Evolutionary conservation across 139 green algal genomes (phyloP).

Genomic region (Tetradesmus lagerheimii): DNA sequence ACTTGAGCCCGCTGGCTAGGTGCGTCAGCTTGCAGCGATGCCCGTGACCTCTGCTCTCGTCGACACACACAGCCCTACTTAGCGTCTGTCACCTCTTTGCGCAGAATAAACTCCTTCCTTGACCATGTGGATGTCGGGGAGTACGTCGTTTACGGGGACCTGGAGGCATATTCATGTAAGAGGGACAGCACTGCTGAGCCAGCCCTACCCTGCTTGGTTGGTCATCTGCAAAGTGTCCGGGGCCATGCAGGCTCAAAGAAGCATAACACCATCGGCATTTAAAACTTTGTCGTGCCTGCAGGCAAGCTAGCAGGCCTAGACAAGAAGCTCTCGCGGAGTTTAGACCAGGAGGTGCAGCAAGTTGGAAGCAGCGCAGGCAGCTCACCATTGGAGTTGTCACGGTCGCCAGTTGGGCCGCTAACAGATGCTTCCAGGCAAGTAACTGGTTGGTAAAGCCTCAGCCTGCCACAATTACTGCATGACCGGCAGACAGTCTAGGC

Average conservation of each 20-base stretch:
- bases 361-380: slow-evolving; percentile 37
- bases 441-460: not conserved
- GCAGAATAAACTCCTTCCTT: slow-evolving; percentile 90
- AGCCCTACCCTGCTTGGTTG: not conserved
- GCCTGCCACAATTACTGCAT: not conserved
- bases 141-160: slow-evolving; percentile 86
- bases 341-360: slow-evolving; percentile 92
- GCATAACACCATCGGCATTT: not conserved
- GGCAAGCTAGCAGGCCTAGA: slow-evolving; percentile 97
- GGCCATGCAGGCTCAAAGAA: not conserved
- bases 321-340: slow-evolving; percentile 95
- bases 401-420: slow-evolving; percentile 90
- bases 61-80: slow-evolving; percentile 4
- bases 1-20: slow-evolving; percentile 70
- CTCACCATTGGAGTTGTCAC: slow-evolving; percentile 81
- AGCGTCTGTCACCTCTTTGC: not conserved
- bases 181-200: not conserved
- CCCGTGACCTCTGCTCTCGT: slow-evolving; percentile 4
- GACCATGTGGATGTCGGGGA: slow-evolving; percentile 93
- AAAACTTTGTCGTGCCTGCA: slow-evolving; percentile 54
- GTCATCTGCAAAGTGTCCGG: not conserved
- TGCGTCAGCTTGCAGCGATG: slow-evolving; percentile 43
- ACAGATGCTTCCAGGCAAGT: slow-evolving; percentile 76
- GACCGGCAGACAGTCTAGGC: not conserved
- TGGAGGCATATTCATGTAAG: slow-evolving; percentile 97